phyloP scores from a whole-genome alignment of 352 stramenopile species.

The Peronospora destructor region DNA sequence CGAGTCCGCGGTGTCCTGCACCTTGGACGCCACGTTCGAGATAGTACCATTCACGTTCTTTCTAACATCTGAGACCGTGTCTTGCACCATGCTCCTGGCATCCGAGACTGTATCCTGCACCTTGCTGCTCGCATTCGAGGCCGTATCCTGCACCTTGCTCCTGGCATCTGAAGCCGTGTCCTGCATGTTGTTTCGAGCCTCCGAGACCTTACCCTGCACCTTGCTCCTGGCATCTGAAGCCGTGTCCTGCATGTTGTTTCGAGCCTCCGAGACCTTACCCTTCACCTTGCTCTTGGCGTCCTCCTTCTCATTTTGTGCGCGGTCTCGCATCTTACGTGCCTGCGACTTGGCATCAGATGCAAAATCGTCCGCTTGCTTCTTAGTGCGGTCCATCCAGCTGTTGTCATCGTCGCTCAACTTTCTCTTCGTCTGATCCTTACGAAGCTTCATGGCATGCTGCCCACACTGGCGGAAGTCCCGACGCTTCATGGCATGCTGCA shows the following conservation, averaged over 20 bases:
- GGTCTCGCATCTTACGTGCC: conserved; percentile 22
- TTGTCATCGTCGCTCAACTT: conserved; percentile 20
- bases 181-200: conserved; percentile 34
- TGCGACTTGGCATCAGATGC: conserved; percentile 26
- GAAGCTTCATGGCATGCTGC: conserved; percentile 47
- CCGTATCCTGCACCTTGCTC: conserved; percentile 7
- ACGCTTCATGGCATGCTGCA: conserved; percentile 53
- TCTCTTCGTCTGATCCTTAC: conserved; percentile 24
- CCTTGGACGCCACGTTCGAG: too few species aligned
- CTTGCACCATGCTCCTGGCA: conserved; percentile 19
- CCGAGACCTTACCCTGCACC: conserved; percentile 32
- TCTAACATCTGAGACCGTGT: too few species aligned
- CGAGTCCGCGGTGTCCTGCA: conserved; percentile 18
- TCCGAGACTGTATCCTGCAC: conserved; percentile 37
- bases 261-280: conserved; percentile 30
- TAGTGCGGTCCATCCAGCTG: conserved; percentile 53
- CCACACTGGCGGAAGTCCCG: conserved; percentile 71
- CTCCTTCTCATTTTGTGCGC: conserved; percentile 28
- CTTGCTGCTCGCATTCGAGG: conserved; percentile 24
- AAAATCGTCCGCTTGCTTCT: conserved; percentile 30
- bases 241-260: conserved; percentile 30
- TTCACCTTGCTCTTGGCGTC: conserved; percentile 24
- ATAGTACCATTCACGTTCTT: too few species aligned
- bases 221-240: conserved; percentile 35
- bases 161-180: conserved; percentile 31